phyloP scores from a whole-genome alignment of 805 yeast genomes.

The Cyberlindnera meyerae region DNA sequence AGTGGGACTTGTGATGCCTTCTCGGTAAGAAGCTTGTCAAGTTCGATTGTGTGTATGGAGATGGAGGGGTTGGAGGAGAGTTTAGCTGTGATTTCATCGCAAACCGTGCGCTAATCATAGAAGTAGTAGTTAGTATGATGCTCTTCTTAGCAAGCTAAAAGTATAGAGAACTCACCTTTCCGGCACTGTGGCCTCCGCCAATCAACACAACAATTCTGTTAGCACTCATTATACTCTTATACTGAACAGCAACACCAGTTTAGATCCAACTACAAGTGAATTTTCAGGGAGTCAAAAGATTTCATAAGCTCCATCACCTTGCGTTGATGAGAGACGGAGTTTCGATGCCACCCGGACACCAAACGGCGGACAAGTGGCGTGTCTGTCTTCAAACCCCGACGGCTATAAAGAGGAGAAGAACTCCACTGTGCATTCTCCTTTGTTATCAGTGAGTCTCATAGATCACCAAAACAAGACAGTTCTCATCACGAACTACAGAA shows the following conservation, averaged over 20 bases:
- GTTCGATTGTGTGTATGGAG: slow-evolving; percentile 35
- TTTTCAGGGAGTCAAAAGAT: too few relatives aligned
- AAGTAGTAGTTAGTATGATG: not conserved
- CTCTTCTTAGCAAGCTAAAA: not conserved
- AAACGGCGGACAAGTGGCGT: too few relatives aligned
- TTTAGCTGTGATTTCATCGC: slow-evolving; percentile 31
- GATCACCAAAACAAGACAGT: not conserved
- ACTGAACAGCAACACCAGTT: too few relatives aligned
- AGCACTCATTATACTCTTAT: too few relatives aligned
- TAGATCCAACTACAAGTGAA: too few relatives aligned
- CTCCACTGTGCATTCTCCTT: too few relatives aligned
- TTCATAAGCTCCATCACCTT: too few relatives aligned
- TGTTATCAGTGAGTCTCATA: too few relatives aligned
- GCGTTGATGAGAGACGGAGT: not conserved
- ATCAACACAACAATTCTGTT: slow-evolving; percentile 37
- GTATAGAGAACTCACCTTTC: slow-evolving; percentile 32
- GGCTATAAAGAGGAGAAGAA: not conserved
- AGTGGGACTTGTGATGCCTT: slow-evolving; percentile 1
- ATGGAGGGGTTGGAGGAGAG: slow-evolving; percentile 22
- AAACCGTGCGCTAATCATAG: slow-evolving; percentile 29
- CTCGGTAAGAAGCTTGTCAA: slow-evolving; percentile 34
- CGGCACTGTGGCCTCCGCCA: slow-evolving; percentile 63
- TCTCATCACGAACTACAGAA: not conserved
- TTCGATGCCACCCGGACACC: slow-evolving; percentile 2
- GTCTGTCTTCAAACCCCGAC: too few relatives aligned